Conservation (phyloP, 2,329 filamentous ascomycete genomes). For the Exophiala phaeomuriformis region DNA sequence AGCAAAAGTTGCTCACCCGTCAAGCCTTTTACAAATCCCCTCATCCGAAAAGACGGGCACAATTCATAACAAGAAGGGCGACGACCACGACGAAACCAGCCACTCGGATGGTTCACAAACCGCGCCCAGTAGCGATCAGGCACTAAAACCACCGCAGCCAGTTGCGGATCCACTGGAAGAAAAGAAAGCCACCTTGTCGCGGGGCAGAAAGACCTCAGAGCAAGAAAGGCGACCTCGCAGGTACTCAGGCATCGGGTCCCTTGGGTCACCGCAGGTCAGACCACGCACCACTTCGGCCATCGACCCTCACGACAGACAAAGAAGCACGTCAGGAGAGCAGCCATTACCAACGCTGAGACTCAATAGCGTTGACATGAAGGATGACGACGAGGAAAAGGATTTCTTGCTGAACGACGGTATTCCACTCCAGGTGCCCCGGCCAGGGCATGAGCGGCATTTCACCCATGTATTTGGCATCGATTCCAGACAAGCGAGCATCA, state of each 20-base stretch:
- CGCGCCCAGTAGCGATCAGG: background rate
- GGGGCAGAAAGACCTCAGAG: background rate
- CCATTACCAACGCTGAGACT: conserved; percentile 2
- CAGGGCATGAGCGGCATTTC: conserved; percentile 23
- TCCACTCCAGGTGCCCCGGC: background rate
- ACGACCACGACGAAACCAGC: too few relatives aligned
- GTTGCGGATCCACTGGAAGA: background rate
- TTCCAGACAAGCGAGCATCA: conserved; percentile 18
- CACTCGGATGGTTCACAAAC: too few relatives aligned
- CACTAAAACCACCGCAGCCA: background rate
- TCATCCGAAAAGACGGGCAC: too few relatives aligned
- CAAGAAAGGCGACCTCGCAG: background rate
- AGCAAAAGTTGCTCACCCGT: too few relatives aligned
- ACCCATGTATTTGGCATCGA: conserved; percentile 20
- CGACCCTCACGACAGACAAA: background rate
- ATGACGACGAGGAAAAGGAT: conserved; percentile 12
- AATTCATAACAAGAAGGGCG: too few relatives aligned
- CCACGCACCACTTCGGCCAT: conserved; percentile 6
- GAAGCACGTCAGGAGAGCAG: background rate
- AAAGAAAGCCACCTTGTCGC: background rate
- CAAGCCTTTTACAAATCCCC: too few relatives aligned
- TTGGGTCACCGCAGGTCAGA: conserved; percentile 2
- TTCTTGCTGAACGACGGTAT: background rate
- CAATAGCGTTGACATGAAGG: conserved; percentile 5
- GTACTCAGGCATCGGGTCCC: background rate